Evolutionary conservation across 2,329 filamentous ascomycete genomes (phyloP).

Genomic region (Tolypocladium tundrense): DNA sequence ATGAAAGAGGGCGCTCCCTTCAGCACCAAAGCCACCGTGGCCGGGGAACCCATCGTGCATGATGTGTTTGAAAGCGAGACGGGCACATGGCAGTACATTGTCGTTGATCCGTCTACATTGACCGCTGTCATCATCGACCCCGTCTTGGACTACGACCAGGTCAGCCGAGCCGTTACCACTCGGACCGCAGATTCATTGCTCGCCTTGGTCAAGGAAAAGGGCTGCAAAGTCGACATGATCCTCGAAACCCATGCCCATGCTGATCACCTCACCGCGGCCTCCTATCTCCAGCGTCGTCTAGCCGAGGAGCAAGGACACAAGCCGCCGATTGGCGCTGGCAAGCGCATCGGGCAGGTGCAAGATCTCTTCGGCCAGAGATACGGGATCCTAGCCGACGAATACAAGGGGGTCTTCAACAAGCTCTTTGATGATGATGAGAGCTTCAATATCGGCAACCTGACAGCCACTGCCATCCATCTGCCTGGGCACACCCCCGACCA

Average conservation of each 20-base stretch:
- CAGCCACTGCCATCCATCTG: conserved; percentile 38
- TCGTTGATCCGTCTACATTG: conserved; percentile 40
- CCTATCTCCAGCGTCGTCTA: conserved; percentile 42
- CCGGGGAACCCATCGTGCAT: conserved; percentile 24
- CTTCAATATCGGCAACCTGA: conserved; percentile 38
- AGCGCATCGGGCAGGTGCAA: conserved; percentile 42
- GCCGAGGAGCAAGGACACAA: conserved; percentile 18
- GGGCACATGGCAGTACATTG: conserved; percentile 49
- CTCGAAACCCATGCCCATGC: conserved; percentile 55
- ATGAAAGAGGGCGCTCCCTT: not conserved
- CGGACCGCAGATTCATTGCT: conserved; percentile 42
- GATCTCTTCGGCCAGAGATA: conserved; percentile 37
- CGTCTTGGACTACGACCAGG: conserved; percentile 46
- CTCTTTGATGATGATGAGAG: conserved; percentile 42
- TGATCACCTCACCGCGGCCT: conserved; percentile 49
- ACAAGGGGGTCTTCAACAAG: conserved; percentile 36
- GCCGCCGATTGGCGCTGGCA: conserved; percentile 43
- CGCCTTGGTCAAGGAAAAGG: conserved; percentile 26
- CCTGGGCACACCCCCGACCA: conserved; percentile 54
- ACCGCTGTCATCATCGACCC: conserved; percentile 50
- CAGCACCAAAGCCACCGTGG: not conserved
- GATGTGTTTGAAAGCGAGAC: conserved; percentile 29
- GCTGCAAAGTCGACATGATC: conserved; percentile 39
- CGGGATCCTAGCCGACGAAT: conserved; percentile 30
- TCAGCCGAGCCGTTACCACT: conserved; percentile 32